Conservation (phyloP, 208 protist genomes). For the Acanthamoeba rhysodes region DNA sequence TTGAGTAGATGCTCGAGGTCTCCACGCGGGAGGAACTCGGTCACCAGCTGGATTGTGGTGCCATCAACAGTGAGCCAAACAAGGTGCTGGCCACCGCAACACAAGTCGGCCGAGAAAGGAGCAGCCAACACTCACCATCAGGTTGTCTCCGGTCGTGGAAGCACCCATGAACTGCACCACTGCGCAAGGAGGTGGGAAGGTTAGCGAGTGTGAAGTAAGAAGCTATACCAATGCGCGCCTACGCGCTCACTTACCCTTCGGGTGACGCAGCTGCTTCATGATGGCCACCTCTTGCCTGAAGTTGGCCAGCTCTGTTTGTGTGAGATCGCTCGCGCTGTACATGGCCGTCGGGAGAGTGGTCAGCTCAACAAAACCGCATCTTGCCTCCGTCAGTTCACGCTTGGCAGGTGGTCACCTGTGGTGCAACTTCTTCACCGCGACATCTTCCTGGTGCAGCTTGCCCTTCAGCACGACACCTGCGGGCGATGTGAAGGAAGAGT, state of each 20-base stretch:
- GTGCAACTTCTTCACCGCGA: constrained; percentile 13
- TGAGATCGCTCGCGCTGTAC: background rate
- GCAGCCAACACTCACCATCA: background rate
- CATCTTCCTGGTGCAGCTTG: constrained; percentile 45
- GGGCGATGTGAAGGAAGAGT: background rate
- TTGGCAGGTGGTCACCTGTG: background rate
- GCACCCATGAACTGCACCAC: constrained; percentile 57
- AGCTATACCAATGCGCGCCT: no score
- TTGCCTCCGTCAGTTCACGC: no score
- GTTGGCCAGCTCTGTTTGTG: constrained; percentile 15
- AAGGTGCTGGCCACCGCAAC: no score
- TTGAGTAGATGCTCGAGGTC: constrained; percentile 60
- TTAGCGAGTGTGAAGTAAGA: background rate
- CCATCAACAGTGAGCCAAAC: background rate
- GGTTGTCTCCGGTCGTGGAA: constrained; percentile 27
- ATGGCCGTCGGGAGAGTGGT: background rate
- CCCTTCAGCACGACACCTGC: constrained; percentile 28
- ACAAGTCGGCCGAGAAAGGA: background rate
- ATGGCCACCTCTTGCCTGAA: constrained; percentile 65
- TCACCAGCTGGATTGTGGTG: background rate
- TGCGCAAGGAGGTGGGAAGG: background rate
- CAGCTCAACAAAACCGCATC: background rate
- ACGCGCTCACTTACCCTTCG: background rate
- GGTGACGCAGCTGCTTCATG: constrained; percentile 64
- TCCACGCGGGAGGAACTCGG: constrained; percentile 45